These are phyloP conservation scores for Emergomyces orientalis DNA, from an alignment of 2,329 filamentous ascomycete species.

Conservation along the genomic window DNA sequence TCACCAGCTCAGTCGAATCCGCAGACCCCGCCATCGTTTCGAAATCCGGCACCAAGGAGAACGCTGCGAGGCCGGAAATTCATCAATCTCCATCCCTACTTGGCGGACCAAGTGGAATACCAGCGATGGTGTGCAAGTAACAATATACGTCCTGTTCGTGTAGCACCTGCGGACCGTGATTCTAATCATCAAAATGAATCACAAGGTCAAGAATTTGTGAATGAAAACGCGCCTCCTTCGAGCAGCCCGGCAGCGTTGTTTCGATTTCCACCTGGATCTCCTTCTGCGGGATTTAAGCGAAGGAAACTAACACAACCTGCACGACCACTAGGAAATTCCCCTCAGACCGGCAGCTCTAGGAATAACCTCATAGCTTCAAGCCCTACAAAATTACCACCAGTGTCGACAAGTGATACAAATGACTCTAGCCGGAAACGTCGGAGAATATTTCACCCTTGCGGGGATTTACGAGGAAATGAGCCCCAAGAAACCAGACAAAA, in stretches of 20 bases:
- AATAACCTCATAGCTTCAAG: neutral
- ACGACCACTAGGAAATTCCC: neutral
- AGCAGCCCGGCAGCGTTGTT: conserved; percentile 26
- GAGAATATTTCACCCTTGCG: conserved; percentile 23
- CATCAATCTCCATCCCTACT: conserved; percentile 42
- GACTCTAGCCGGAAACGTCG: conserved; percentile 27
- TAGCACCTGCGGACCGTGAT: conserved; percentile 17
- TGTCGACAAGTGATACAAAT: conserved; percentile 7
- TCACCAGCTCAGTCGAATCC: conserved; percentile 29
- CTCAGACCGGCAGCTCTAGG: neutral
- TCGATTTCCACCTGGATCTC: conserved; percentile 24
- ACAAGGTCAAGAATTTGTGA: conserved; percentile 27
- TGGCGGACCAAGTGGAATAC: conserved; percentile 39
- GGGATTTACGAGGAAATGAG: neutral
- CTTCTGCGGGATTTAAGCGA: conserved; percentile 7
- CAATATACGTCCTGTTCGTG: conserved; percentile 36
- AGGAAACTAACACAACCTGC: neutral
- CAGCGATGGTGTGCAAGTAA: conserved; percentile 31
- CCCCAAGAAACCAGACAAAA: conserved; percentile 3
- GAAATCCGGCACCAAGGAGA: conserved; percentile 20
- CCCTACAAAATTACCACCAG: neutral
- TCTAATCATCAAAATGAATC: conserved; percentile 20
- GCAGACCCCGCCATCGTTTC: conserved; percentile 14
- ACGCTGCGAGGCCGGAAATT: conserved; percentile 38
- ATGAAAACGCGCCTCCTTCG: conserved; percentile 25